These are phyloP conservation scores for Monilinia laxa DNA, from an alignment of 2,329 filamentous ascomycete genomes.

Conservation along the genomic window DNA sequence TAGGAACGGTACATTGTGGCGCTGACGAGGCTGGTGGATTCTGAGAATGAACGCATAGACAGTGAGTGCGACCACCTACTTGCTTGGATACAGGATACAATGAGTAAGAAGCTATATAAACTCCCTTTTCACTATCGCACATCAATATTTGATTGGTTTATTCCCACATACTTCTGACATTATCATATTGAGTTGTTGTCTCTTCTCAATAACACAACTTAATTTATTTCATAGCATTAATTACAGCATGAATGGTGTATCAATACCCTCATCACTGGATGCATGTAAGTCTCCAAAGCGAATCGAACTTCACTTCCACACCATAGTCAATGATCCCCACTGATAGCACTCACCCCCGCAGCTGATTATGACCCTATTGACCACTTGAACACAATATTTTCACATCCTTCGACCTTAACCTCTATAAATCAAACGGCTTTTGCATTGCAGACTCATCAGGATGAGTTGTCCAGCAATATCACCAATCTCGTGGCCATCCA, in stretches of 20 bases:
- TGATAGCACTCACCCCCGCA: slow-evolving; percentile 39
- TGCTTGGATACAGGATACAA: background rate
- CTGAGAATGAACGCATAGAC: slow-evolving; percentile 6
- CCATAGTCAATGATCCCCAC: slow-evolving; percentile 21
- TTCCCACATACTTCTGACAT: background rate
- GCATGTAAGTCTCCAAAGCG: slow-evolving; percentile 35
- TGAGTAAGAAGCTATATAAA: slow-evolving; percentile 1
- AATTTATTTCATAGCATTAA: background rate
- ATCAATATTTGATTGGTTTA: slow-evolving; percentile 14
- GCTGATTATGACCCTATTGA: slow-evolving; percentile 89
- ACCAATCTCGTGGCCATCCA: slow-evolving; percentile 69
- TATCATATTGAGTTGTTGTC: background rate
- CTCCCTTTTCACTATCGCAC: background rate
- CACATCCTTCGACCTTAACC: slow-evolving; percentile 79
- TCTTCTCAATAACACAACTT: background rate
- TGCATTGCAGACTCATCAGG: slow-evolving; percentile 70
- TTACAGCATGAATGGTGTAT: slow-evolving; percentile 38
- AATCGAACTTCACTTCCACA: slow-evolving; percentile 1
- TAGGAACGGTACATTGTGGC: slow-evolving; percentile 1
- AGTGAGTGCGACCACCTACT: background rate
- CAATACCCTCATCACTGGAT: slow-evolving; percentile 38
- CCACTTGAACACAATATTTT: slow-evolving; percentile 91
- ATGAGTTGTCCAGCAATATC: slow-evolving; percentile 81
- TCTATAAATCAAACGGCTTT: slow-evolving; percentile 74
- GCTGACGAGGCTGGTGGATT: slow-evolving; percentile 16